These are phyloP conservation scores for Neurospora hispaniola DNA, from an alignment of 495 filamentous ascomycete genomes.

Conservation along the genomic window DNA sequence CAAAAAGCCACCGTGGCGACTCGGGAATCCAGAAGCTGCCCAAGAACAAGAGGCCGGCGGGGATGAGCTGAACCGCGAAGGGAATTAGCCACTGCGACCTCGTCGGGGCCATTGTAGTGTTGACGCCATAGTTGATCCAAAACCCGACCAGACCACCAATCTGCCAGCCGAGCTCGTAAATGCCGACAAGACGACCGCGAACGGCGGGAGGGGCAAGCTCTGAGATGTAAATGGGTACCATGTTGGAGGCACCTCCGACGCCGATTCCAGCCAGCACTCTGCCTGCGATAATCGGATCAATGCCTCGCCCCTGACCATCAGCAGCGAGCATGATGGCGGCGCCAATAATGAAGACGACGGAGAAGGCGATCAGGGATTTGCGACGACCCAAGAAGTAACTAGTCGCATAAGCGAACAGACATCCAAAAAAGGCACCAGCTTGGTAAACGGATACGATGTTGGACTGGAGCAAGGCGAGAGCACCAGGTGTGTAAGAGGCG, in stretches of 20 bases:
- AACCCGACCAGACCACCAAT: conserved; percentile 64
- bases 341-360: conserved; percentile 50
- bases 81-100: conserved; percentile 46
- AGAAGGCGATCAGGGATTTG: conserved; percentile 42
- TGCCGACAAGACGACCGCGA: conserved; percentile 45
- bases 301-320: conserved; percentile 38
- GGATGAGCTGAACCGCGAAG: conserved; percentile 48
- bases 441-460: conserved; percentile 64
- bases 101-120: conserved; percentile 31
- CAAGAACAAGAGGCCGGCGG: conserved; percentile 38
- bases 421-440: conserved; percentile 58
- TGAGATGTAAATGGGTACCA: conserved; percentile 49
- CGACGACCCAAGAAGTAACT: conserved; percentile 49
- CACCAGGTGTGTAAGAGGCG: conserved; percentile 24
- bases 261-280: conserved; percentile 44
- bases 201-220: conserved; percentile 46
- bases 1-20: conserved; percentile 54
- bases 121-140: conserved; percentile 55
- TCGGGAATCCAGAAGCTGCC: conserved; percentile 45
- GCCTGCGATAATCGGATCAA: conserved; percentile 50
- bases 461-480: conserved; percentile 42
- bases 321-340: conserved; percentile 54
- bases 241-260: conserved; percentile 40
- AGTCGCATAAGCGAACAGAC: conserved; percentile 48
- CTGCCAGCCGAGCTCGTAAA: conserved; percentile 67